These are phyloP conservation scores for Shiraia bambusicola DNA, from an alignment of 2,329 filamentous ascomycete genomes.

Conservation along the genomic window DNA sequence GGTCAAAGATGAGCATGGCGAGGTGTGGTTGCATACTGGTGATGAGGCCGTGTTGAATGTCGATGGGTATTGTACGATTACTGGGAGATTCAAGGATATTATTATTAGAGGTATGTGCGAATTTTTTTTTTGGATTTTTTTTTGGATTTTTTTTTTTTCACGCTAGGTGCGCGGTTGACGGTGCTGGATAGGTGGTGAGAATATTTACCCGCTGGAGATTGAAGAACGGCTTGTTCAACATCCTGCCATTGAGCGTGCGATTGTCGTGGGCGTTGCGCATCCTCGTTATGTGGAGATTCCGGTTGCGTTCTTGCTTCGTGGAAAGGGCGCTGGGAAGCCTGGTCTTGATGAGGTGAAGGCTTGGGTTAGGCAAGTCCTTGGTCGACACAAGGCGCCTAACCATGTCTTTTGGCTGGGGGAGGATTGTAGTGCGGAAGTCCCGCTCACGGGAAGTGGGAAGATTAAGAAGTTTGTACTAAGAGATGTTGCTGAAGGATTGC, in stretches of 20 bases:
- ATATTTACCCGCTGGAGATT: slow-evolving; percentile 68
- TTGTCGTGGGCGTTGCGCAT: slow-evolving; percentile 70
- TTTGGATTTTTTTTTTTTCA: not conserved
- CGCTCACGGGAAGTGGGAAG: slow-evolving; percentile 50
- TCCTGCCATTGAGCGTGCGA: slow-evolving; percentile 61
- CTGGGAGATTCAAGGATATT: slow-evolving; percentile 76
- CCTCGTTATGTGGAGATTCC: slow-evolving; percentile 74
- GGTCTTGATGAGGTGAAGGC: slow-evolving; percentile 37
- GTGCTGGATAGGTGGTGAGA: slow-evolving; percentile 43
- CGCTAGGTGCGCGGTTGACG: no score
- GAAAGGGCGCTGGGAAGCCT: slow-evolving; percentile 25
- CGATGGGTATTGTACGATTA: slow-evolving; percentile 67
- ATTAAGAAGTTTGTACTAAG: slow-evolving; percentile 47
- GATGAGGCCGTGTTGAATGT: slow-evolving; percentile 45
- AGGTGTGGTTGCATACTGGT: slow-evolving; percentile 44
- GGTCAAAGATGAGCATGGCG: slow-evolving; percentile 63
- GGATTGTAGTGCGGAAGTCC: slow-evolving; percentile 40
- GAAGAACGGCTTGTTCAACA: slow-evolving; percentile 71
- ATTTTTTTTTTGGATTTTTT: no score
- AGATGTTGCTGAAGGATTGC: slow-evolving; percentile 29
- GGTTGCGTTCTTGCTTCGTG: slow-evolving; percentile 59
- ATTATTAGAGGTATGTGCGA: slow-evolving; percentile 68
- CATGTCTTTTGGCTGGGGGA: slow-evolving; percentile 76
- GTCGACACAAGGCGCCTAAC: slow-evolving; percentile 58
- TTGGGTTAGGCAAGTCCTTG: slow-evolving; percentile 44